phyloP scores from a whole-genome alignment of 371 early-diverging fungal species.

The Mucor racemosus region DNA sequence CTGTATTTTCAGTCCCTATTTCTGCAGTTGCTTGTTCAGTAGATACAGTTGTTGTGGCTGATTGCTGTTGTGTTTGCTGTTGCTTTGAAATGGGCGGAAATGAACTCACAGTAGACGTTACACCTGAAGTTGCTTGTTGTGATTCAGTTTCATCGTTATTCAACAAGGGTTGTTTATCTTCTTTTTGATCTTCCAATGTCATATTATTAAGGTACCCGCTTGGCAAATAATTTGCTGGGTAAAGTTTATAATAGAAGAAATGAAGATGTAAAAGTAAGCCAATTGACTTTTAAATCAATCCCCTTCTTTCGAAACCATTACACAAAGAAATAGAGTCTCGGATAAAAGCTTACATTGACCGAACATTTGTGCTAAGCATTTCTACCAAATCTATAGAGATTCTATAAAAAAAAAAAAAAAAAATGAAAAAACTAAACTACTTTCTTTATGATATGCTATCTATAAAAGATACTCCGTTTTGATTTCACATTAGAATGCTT shows the following conservation, averaged over 20 bases:
- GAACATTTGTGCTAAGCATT: background rate
- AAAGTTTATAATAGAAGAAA: too few relatives aligned
- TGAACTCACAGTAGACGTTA: background rate
- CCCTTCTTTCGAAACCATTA: background rate
- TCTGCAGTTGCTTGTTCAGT: conserved; percentile 19
- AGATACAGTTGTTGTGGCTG: conserved; percentile 11
- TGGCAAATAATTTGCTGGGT: too few relatives aligned
- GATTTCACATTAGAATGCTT: background rate
- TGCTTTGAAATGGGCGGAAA: conserved; percentile 5
- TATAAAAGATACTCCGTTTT: background rate
- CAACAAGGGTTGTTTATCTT: conserved; percentile 16
- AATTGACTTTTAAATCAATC: background rate
- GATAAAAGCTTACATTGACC: background rate
- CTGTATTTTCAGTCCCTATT: conserved; percentile 4
- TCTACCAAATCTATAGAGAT: background rate
- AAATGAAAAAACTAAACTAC: background rate
- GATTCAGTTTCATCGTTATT: background rate
- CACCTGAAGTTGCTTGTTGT: background rate
- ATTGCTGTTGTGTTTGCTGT: background rate
- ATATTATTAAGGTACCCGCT: background rate
- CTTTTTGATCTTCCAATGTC: conserved; percentile 11
- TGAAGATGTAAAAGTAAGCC: too few relatives aligned
- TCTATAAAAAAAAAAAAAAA: background rate
- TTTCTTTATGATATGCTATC: background rate
- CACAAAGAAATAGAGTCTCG: conserved; percentile 1